Evolutionary conservation across 208 protist genomes (phyloP).

Genomic region (Jaenimonas drosophilae): DNA sequence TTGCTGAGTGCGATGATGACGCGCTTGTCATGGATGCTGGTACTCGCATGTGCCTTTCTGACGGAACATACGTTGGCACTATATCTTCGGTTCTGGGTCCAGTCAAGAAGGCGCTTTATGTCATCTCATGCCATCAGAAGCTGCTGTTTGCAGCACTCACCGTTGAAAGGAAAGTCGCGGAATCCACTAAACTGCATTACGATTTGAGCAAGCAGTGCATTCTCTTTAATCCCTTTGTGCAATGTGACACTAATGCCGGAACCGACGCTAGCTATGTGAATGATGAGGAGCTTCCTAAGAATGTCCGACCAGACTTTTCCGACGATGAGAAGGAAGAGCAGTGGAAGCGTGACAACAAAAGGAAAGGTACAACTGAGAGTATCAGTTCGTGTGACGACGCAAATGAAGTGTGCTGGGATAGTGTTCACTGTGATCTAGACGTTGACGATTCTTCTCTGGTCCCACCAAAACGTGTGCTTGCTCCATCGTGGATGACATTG

Average conservation of each 20-base stretch:
- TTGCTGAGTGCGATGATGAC: conserved; percentile 32
- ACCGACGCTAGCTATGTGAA: conserved; percentile 86
- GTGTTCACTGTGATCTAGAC: background rate
- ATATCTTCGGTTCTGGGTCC: conserved; percentile 54
- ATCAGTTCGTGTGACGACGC: background rate
- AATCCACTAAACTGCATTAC: conserved; percentile 25
- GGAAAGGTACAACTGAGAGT: conserved; percentile 3
- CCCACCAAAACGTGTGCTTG: background rate
- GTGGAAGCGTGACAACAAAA: conserved; percentile 66
- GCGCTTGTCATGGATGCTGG: conserved; percentile 48
- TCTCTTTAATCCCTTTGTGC: conserved; percentile 33
- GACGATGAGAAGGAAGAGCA: conserved; percentile 75
- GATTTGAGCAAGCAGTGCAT: conserved; percentile 39
- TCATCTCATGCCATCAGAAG: conserved; percentile 13
- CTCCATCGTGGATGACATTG: background rate
- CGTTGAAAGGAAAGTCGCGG: background rate
- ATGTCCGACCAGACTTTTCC: conserved; percentile 79
- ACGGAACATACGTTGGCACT: conserved; percentile 42
- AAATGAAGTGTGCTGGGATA: background rate
- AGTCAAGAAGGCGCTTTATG: conserved; percentile 39
- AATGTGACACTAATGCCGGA: conserved; percentile 47
- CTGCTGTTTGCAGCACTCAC: too few relatives aligned
- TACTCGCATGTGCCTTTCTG: conserved; percentile 48
- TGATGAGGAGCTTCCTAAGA: conserved; percentile 74
- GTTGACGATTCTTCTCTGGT: background rate